phyloP scores from a whole-genome alignment of 225 moss, liverwort and hornwort genomes.

The Bryoerythrophyllum caledonicum region DNA sequence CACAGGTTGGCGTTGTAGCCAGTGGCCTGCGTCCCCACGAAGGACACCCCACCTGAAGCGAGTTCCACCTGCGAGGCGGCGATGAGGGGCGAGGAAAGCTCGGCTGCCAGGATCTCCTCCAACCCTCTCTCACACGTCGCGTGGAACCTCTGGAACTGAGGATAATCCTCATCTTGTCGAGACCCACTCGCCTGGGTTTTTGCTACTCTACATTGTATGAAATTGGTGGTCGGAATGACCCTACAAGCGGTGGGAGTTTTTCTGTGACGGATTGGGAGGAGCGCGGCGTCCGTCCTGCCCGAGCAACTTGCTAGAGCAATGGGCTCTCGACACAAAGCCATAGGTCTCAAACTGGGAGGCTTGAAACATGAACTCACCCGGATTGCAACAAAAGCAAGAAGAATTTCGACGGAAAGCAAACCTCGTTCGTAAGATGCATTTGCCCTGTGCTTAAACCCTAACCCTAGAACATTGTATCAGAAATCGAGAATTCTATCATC shows the following conservation, averaged over 20 bases:
- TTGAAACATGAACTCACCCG: background rate
- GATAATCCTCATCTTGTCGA: background rate
- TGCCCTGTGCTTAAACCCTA: background rate
- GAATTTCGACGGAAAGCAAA: background rate
- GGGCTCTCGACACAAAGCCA: constrained; percentile 22
- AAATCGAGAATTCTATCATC: background rate
- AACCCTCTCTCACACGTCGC: constrained; percentile 77
- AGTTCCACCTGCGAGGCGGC: constrained; percentile 54
- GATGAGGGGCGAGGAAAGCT: constrained; percentile 63
- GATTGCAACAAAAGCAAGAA: background rate
- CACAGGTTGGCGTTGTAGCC: constrained; percentile 78
- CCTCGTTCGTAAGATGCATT: background rate
- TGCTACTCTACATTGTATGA: background rate
- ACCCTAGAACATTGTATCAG: too few species aligned
- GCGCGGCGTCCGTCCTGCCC: constrained; percentile 15
- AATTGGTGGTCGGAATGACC: constrained; percentile 13
- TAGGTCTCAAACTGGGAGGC: background rate
- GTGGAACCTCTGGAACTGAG: constrained; percentile 39
- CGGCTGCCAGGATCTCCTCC: constrained; percentile 74
- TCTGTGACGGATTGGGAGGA: background rate
- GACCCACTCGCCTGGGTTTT: background rate
- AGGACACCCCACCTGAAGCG: constrained; percentile 71
- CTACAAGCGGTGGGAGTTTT: background rate
- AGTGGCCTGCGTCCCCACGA: constrained; percentile 51
- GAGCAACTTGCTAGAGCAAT: constrained; percentile 22